A percentile compares a stretch with the other conserved stretches of the same genome.
Conservation (phyloP, 352 stramenopile species). For the Pythium monospermum region DNA sequence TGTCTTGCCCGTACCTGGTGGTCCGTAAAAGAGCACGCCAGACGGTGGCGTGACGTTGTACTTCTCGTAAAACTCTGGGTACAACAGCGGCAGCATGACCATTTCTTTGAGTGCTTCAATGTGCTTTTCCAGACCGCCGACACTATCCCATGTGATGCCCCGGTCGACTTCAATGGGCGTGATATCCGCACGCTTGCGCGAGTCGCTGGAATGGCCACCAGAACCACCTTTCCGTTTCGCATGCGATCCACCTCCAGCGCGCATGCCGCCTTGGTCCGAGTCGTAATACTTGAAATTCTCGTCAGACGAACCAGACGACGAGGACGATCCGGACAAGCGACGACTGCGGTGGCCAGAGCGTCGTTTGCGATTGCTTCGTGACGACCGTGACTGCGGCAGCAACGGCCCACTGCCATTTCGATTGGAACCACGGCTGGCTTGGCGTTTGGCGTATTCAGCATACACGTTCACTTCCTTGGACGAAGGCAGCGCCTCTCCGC, state of each 20-base stretch:
- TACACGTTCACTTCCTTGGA: conserved; percentile 39
- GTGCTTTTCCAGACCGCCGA: conserved; percentile 81
- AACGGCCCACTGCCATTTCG: conserved; percentile 3
- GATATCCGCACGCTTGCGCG: conserved; percentile 56
- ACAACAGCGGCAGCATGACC: conserved; percentile 90
- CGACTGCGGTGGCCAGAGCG: conserved; percentile 19
- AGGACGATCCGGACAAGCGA: conserved; percentile 44
- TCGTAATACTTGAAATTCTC: conserved; percentile 59
- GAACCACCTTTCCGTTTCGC: conserved; percentile 6
- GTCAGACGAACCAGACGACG: conserved; percentile 25
- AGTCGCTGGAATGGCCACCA: not conserved
- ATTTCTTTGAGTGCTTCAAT: conserved; percentile 92
- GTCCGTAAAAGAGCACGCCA: conserved; percentile 87
- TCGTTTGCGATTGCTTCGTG: conserved; percentile 14
- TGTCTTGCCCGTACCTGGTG: conserved; percentile 92
- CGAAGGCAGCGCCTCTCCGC: conserved; percentile 20
- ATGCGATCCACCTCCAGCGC: conserved; percentile 30
- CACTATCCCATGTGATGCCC: conserved; percentile 80
- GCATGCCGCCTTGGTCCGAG: conserved; percentile 65
- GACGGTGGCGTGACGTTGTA: conserved; percentile 82
- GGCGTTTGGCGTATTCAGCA: conserved; percentile 65
- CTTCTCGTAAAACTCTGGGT: conserved; percentile 91
- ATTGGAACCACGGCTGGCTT: conserved; percentile 25
- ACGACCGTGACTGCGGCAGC: conserved; percentile 26
- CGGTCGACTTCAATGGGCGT: conserved; percentile 76